Percentiles rank a stretch among this genome's conserved stretches.
These are phyloP conservation scores for Pleurotus citrinopileatus DNA, from an alignment of 768 basidiomycete species.

Conservation along the genomic window DNA sequence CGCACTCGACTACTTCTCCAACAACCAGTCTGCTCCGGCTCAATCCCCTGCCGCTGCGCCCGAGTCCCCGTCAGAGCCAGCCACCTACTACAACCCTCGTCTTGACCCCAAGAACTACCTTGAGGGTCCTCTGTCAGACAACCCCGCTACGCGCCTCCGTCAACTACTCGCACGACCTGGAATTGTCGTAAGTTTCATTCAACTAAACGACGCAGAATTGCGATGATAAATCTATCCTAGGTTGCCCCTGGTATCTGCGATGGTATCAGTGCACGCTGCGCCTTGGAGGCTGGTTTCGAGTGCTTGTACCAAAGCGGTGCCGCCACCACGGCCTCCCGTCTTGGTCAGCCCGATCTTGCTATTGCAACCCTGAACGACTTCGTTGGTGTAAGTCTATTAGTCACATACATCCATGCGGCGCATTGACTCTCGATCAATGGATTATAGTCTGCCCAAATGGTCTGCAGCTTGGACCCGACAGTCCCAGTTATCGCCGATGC, in stretches of 20 bases:
- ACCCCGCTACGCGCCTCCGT: slow-evolving; percentile 70
- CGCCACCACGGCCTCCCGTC: slow-evolving; percentile 51
- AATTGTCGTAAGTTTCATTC: slow-evolving; percentile 55
- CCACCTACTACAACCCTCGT: slow-evolving; percentile 44
- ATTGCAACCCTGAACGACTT: slow-evolving; percentile 57
- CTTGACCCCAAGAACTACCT: slow-evolving; percentile 58
- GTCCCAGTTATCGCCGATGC: slow-evolving; percentile 54
- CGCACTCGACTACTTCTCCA: slow-evolving; percentile 8
- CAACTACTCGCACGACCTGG: slow-evolving; percentile 70
- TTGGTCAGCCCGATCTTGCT: slow-evolving; percentile 53
- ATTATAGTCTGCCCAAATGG: slow-evolving; percentile 42
- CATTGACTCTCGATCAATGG: slow-evolving; percentile 5
- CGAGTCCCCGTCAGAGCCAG: not conserved
- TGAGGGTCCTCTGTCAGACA: slow-evolving; percentile 64
- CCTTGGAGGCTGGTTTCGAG: slow-evolving; percentile 48
- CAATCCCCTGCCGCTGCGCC: not conserved
- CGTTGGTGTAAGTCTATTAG: slow-evolving; percentile 30
- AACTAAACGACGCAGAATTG: not conserved
- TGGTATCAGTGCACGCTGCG: slow-evolving; percentile 50
- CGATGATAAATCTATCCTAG: not conserved
- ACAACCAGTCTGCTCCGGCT: slow-evolving; percentile 1
- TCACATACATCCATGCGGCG: not conserved
- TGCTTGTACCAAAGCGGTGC: slow-evolving; percentile 51
- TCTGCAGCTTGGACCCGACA: slow-evolving; percentile 43
- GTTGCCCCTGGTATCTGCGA: slow-evolving; percentile 38